Base-by-base conservation (phyloP, 805 yeast species). In the Candida tibetensis region DNA sequence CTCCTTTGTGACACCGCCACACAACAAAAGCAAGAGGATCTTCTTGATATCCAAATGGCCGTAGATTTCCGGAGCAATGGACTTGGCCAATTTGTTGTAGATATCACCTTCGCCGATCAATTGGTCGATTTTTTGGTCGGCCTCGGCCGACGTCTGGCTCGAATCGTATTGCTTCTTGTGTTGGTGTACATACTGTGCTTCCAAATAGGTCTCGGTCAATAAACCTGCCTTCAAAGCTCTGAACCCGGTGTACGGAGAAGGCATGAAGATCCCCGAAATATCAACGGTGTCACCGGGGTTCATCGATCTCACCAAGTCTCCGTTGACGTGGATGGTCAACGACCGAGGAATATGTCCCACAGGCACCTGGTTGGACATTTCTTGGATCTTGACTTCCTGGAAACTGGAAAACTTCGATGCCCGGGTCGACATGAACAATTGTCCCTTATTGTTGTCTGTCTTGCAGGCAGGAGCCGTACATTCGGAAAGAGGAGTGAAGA, bases 41-140 rank as follows among this genome's bases (percentile, higher is more conserved):
- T 93, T 93, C 63, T 93, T 93, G 41, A 93, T 89, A 60, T 93
- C 99, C 28, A 78, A 69, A 57, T 93, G 95, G 26, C 99, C 99
- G 53, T 73, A 93, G 57, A 93, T 93, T 67, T 93, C 99, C 0
- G 99, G 99, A 0, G 99, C 99, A 61, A 93, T 91, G 0, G 96
- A 86, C 51, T 74, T 71, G 8, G 99, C 86, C 42, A 93, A 68
- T 45, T 82, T 74, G 37, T 83, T 82, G 65, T 93, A 93, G 25
- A 84, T 77, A 45, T 82, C 80, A 17, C 93, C 95, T 28, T 74
- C 70, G 1, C 62, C 48, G 32, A 78, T 71, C 35, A 91, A 66
- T 19, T 62, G 65, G 22, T 69, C 64, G 37, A 93, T 80, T 45
- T 77, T 74, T 7, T 58, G 67, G 42, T 76, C 77, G 12, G 78